Percentiles rank a stretch among this genome's conserved stretches.
phyloP scores from a whole-genome alignment of 2,329 filamentous ascomycete genomes.

The Talaromyces sp. region DNA sequence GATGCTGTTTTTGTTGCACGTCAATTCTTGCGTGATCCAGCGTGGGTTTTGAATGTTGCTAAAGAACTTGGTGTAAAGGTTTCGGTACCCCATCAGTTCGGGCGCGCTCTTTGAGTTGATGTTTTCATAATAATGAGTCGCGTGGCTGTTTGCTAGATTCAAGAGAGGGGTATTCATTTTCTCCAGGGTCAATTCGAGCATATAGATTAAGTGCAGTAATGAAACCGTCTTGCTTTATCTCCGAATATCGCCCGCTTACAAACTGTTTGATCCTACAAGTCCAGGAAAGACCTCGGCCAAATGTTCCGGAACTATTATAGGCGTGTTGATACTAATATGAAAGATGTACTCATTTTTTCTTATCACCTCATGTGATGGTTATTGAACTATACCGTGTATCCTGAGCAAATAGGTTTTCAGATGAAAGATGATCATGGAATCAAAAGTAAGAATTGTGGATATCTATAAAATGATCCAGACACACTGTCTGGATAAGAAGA shows the following conservation, averaged over 20 bases:
- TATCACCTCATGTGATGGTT: too few species aligned
- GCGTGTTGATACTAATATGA: too few species aligned
- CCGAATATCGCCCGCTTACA: too few species aligned
- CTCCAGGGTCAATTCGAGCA: not conserved
- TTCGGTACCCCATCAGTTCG: conserved; percentile 49
- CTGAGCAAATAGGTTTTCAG: too few species aligned
- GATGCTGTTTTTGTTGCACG: conserved; percentile 52
- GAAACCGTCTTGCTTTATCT: too few species aligned
- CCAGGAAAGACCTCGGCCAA: not conserved
- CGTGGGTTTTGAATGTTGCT: conserved; percentile 53
- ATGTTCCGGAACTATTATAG: too few species aligned
- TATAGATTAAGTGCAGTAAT: not conserved
- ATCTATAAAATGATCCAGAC: not conserved
- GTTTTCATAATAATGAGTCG: not conserved
- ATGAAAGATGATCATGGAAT: too few species aligned
- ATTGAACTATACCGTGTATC: too few species aligned
- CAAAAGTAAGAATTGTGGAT: not conserved
- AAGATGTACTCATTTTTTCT: too few species aligned
- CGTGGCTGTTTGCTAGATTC: not conserved
- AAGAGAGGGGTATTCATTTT: not conserved
- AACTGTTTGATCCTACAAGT: too few species aligned
- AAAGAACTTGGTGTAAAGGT: conserved; percentile 49
- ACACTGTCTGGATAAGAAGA: not conserved
- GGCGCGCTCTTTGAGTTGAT: conserved; percentile 22
- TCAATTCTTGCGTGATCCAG: conserved; percentile 54